Base-by-base conservation (phyloP, 768 basidiomycete species). In the Mycena sanguinolenta region DNA sequence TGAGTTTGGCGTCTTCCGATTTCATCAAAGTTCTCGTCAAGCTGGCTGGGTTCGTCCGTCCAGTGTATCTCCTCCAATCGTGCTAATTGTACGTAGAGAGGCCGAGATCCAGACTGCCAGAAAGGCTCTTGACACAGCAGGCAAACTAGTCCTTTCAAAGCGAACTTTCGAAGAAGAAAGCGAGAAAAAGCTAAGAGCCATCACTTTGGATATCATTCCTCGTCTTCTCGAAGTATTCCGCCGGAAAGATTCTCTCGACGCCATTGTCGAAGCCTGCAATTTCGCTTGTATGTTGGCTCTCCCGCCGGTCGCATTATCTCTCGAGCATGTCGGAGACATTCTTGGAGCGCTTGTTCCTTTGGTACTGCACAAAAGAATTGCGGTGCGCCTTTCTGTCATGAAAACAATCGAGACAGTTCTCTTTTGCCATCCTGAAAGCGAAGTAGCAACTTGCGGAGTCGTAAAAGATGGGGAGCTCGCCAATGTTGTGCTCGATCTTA, bases 181-280 rank as follows among this genome's bases (percentile, higher is more conserved):
- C 58, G 58, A 60, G 27, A 60, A 60, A 23, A 60, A 60, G 25
- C 58, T 46, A 49, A 42, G 58, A 21, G 58, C 44, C 17, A 60
- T 60, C 44, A 60, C 28, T n/a, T 46, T 60, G 42, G 58, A 44
- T n/a, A 60, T 60, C 4, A 60, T 60, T 14, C 58, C 58, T 9
- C 58, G 58, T 1, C 30, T 60, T 27, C 58, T 60, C 42, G 58
- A 60, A 28, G 42, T 60, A 12, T 60, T 60, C 58, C 30, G 58
- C 32, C 58, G 58, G 21, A 44, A 60, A n/a, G 58, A 60, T n/a
- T 42, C 58, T 14, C 16, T 27, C 28, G 58, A 60, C 58, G 58
- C 58, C 30, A 60, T 60, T 46, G 44, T 60, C 13, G 58, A 60
- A 19, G 58, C 58, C 19, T 60, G 58, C 58, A 60, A 60, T 49